Conservation (phyloP, 2,329 filamentous ascomycete species). For the Metarhizium anisopliae region DNA sequence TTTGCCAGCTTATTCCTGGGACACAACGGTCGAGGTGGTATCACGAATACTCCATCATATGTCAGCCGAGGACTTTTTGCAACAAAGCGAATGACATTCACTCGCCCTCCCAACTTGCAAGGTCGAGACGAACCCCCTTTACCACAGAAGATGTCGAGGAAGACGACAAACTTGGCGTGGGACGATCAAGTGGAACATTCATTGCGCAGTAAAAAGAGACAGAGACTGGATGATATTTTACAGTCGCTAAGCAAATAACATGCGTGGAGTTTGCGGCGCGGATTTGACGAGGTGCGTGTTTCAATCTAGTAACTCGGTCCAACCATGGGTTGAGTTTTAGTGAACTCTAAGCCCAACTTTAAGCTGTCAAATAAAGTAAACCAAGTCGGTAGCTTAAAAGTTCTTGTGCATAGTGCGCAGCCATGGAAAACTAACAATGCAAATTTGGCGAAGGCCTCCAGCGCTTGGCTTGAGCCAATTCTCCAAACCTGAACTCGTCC, state of each 20-base stretch:
- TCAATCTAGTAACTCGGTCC: neutral
- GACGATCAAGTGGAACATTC: constrained; percentile 12
- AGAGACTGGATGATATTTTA: constrained; percentile 24
- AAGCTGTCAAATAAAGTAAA: neutral
- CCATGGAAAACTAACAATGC: neutral
- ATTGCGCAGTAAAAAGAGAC: constrained; percentile 23
- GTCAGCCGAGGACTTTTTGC: constrained; percentile 25
- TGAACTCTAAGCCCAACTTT: neutral
- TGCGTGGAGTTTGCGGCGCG: neutral
- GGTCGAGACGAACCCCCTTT: constrained; percentile 1
- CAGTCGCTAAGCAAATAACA: constrained; percentile 8
- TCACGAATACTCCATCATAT: constrained; percentile 25
- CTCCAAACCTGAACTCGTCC: neutral
- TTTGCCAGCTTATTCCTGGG: constrained; percentile 29
- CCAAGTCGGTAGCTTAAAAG: neutral
- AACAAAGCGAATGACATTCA: constrained; percentile 25
- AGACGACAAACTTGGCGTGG: constrained; percentile 6
- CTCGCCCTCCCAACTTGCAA: constrained; percentile 11
- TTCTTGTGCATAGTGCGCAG: neutral
- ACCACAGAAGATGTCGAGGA: constrained; percentile 6
- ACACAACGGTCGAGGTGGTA: constrained; percentile 25
- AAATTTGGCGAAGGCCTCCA: neutral
- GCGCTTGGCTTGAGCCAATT: neutral
- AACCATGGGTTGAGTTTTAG: neutral
- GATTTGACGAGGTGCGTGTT: neutral